phyloP scores from a whole-genome alignment of 345 rosid species.

The Eucalyptus cloeziana region DNA sequence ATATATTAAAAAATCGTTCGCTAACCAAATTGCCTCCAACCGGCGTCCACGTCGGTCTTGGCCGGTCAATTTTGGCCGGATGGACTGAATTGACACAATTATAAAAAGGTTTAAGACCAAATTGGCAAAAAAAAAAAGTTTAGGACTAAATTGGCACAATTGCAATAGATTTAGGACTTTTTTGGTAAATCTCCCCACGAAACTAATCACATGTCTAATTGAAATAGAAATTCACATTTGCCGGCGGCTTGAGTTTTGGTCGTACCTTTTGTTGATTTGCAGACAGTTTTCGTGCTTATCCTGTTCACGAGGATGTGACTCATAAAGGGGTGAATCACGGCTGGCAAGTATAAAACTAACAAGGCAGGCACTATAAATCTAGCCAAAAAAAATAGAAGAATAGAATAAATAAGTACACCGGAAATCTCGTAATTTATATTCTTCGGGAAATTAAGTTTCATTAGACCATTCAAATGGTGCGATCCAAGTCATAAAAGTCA shows the following conservation, averaged over 20 bases:
- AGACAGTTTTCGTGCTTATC: not conserved
- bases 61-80: no score
- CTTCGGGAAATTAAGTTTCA: rapidly evolving
- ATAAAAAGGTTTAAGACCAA: no score
- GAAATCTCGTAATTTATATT: not conserved
- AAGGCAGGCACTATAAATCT: not conserved
- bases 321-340: not conserved
- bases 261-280: not conserved
- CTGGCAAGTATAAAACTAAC: not conserved
- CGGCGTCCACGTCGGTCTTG: no score
- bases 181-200: no score
- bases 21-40: no score
- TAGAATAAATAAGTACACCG: not conserved
- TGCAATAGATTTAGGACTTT: no score
- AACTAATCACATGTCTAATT: not conserved
- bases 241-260: not conserved
- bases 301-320: not conserved
- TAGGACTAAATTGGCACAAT: no score
- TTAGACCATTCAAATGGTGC: not conserved
- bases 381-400: not conserved
- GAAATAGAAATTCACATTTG: not conserved
- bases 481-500: not conserved
- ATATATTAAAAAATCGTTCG: no score
- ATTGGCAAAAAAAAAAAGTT: no score
- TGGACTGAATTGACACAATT: no score